Conservation (phyloP, 164 flowering plant species). For the Nymphaea thermarum region DNA sequence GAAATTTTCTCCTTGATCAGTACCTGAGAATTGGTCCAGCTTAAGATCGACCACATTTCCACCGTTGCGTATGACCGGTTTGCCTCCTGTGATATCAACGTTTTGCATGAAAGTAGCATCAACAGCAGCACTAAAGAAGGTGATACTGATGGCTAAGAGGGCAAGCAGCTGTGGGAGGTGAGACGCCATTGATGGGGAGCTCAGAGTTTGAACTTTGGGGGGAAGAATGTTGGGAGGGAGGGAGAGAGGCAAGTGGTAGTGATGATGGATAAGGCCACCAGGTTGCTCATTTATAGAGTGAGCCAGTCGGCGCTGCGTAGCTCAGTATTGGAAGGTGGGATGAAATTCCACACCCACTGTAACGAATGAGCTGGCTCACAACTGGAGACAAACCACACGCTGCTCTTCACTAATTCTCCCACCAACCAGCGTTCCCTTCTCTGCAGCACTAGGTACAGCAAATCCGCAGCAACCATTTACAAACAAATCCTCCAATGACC, state of each 20-base stretch:
- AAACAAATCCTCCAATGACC: no score
- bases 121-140: not conserved
- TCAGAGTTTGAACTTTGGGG: not conserved
- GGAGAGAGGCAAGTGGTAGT: not conserved
- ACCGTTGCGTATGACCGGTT: not conserved
- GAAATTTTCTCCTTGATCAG: conserved; percentile 9
- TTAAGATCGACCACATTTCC: not conserved
- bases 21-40: conserved; percentile 1
- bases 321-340: not conserved
- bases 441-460: no score
- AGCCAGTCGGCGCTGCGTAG: not conserved
- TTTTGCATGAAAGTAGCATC: conserved; percentile 1
- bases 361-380: not conserved
- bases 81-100: not conserved
- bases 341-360: not conserved
- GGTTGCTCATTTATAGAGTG: not conserved
- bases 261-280: not conserved
- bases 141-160: not conserved
- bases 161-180: not conserved
- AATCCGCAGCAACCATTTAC: no score
- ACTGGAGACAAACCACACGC: not conserved
- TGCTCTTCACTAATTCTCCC: not conserved
- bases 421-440: not conserved
- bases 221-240: not conserved
- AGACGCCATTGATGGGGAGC: not conserved